Conservation (phyloP, 1,284 basidiomycete genomes). For the Ustilago bromivora region DNA sequence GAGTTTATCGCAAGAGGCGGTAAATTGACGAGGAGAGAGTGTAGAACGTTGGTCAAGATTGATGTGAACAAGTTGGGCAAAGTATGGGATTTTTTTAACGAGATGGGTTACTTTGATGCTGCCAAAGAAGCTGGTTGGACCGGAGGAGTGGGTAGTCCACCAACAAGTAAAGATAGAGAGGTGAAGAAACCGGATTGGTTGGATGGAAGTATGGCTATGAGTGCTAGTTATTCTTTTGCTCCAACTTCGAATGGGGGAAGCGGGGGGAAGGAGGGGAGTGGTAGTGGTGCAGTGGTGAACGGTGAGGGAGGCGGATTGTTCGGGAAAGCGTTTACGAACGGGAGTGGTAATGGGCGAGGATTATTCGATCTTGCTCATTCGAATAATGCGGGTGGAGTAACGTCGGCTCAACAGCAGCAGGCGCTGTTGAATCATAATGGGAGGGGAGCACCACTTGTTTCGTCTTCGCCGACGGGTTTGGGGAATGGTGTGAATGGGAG, state of each 20-base stretch:
- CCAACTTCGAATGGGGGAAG: slow-evolving; percentile 3
- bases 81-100: slow-evolving; percentile 66
- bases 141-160: slow-evolving; percentile 47
- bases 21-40: slow-evolving; percentile 61
- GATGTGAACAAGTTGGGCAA: slow-evolving; percentile 66
- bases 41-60: slow-evolving; percentile 60
- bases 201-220: slow-evolving; percentile 47
- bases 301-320: slow-evolving; percentile 13
- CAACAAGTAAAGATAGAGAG: slow-evolving; percentile 37
- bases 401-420: slow-evolving; percentile 48
- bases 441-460: slow-evolving; percentile 40
- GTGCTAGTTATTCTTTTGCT: slow-evolving; percentile 43
- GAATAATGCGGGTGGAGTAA: slow-evolving; percentile 19
- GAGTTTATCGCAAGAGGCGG: slow-evolving; percentile 58
- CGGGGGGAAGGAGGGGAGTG: neutral
- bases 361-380: slow-evolving; percentile 38
- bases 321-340: slow-evolving; percentile 10
- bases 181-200: slow-evolving; percentile 48
- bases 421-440: slow-evolving; percentile 45
- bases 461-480: slow-evolving; percentile 5
- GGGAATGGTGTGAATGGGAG: neutral
- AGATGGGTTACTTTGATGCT: slow-evolving; percentile 64
- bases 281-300: neutral
- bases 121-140: slow-evolving; percentile 51
- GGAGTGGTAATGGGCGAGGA: slow-evolving; percentile 25